These are phyloP conservation scores for Trichosporon coremiiforme DNA, from an alignment of 1,284 basidiomycete genomes.

Conservation along the genomic window DNA sequence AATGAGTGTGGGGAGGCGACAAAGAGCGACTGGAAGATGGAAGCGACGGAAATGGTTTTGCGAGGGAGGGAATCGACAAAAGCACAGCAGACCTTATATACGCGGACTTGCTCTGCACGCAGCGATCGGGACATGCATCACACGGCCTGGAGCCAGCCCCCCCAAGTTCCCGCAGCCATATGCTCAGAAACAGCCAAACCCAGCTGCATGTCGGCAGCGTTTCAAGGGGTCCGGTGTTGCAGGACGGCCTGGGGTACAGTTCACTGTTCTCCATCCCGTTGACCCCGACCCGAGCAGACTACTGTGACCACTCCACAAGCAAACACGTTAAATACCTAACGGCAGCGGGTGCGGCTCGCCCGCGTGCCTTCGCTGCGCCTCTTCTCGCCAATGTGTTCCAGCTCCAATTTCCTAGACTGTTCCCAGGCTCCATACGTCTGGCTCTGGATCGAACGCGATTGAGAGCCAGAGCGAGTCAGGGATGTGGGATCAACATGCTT, in stretches of 20 bases:
- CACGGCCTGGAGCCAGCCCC: neutral
- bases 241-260: neutral
- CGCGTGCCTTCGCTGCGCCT: neutral
- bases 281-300: neutral
- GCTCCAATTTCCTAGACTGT: too few relatives aligned
- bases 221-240: conserved; percentile 13
- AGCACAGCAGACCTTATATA: neutral
- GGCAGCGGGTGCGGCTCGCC: conserved; percentile 11
- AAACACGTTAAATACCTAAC: neutral
- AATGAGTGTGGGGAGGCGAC: neutral
- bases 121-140: neutral
- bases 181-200: conserved; percentile 6
- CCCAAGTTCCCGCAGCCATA: neutral
- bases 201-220: conserved; percentile 4
- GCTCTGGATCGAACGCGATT: neutral
- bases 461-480: neutral
- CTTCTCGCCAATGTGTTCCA: neutral
- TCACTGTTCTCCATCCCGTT: neutral
- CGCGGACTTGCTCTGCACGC: neutral
- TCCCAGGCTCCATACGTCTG: conserved; percentile 2
- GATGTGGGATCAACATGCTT: neutral
- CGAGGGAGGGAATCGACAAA: neutral
- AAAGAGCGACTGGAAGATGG: neutral
- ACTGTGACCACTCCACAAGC: too few relatives aligned
- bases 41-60: neutral